Evolutionary conservation across 1,284 basidiomycete species (phyloP).

Genomic region (Fomitopsis pinicola): DNA sequence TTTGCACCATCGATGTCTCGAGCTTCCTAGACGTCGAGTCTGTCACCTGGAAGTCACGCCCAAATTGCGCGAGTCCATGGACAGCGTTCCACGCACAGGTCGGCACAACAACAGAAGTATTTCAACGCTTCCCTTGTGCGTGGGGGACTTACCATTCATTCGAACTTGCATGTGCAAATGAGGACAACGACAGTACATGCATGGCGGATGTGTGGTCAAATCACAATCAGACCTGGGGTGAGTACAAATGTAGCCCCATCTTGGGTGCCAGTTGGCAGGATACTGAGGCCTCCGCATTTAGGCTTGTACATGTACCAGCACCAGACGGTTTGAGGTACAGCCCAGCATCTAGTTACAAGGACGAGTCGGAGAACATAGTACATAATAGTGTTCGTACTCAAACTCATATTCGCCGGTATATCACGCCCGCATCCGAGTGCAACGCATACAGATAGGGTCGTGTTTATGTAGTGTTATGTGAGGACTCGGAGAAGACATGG

Average conservation of each 20-base stretch:
- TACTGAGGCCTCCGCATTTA: neutral
- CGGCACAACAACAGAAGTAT: conserved; percentile 5
- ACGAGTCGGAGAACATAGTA: too few species aligned
- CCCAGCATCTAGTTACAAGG: too few species aligned
- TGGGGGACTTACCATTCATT: conserved; percentile 14
- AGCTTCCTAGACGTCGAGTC: conserved; percentile 12
- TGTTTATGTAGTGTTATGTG: too few species aligned
- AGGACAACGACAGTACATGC: neutral
- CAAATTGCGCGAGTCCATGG: conserved; percentile 9
- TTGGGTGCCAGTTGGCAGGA: neutral
- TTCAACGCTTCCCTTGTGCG: conserved; percentile 12
- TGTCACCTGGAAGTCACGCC: conserved; percentile 15
- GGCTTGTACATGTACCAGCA: conserved; percentile 10
- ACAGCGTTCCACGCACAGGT: conserved; percentile 7
- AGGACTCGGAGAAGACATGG: too few species aligned
- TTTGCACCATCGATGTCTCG: conserved; percentile 14
- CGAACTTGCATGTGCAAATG: conserved; percentile 11
- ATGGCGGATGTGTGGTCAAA: conserved; percentile 15
- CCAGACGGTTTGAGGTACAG: conserved; percentile 2
- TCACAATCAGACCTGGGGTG: conserved; percentile 16
- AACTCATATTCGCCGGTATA: too few species aligned
- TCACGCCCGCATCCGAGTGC: too few species aligned
- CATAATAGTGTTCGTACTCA: too few species aligned
- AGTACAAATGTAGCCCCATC: neutral
- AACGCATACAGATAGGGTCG: too few species aligned